Evolutionary conservation across 2,329 filamentous ascomycete genomes (phyloP).

Genomic region (Leptographium wingfieldii): DNA sequence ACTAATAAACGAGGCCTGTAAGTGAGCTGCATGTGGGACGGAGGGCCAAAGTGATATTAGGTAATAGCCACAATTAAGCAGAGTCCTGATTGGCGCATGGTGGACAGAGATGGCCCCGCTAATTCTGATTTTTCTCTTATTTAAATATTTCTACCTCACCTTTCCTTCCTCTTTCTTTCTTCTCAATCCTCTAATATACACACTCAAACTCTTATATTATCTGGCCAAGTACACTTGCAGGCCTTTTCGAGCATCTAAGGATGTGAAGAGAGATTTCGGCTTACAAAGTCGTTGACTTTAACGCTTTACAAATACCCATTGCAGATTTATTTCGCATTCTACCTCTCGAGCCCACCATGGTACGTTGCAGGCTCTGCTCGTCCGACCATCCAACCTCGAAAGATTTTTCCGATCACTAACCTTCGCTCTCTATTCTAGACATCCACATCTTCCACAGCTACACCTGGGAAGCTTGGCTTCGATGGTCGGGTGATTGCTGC

Average conservation of each 20-base stretch:
- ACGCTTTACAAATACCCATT: not conserved
- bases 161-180: not conserved
- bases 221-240: not conserved
- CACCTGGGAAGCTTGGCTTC: slow-evolving; percentile 60
- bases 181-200: not conserved
- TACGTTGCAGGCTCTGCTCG: not conserved
- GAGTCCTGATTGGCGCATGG: not conserved
- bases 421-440: slow-evolving; percentile 29
- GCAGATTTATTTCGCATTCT: not conserved
- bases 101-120: not conserved
- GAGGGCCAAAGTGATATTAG: not conserved
- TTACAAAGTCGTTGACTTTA: not conserved
- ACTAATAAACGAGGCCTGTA: not conserved
- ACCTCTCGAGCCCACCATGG: not conserved
- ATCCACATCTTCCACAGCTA: slow-evolving; percentile 62
- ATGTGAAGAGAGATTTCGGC: not conserved
- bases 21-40: not conserved
- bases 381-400: not conserved
- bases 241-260: not conserved
- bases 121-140: not conserved
- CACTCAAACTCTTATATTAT: not conserved
- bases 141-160: not conserved
- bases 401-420: slow-evolving; percentile 2
- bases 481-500: slow-evolving; percentile 71
- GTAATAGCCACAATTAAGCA: not conserved